Percentiles rank a stretch among this genome's conserved stretches.
phyloP scores from a whole-genome alignment of 306 rosid species.

The Vigna angularis region DNA sequence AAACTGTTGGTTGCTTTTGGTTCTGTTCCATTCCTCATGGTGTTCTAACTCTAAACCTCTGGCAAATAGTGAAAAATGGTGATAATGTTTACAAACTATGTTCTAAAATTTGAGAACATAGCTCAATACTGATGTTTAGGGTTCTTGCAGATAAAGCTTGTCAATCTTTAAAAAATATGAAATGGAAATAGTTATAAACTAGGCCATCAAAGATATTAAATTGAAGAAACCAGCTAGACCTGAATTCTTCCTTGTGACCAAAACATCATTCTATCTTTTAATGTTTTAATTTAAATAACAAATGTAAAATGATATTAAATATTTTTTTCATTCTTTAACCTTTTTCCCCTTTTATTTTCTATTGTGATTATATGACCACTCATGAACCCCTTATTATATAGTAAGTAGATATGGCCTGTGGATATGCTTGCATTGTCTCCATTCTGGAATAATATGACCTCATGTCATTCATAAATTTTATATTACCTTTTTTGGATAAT shows the following conservation, averaged over 20 bases:
- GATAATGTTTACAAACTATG: background rate
- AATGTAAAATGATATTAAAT: background rate
- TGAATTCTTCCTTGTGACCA: background rate
- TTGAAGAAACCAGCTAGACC: background rate
- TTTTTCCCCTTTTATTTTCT: background rate
- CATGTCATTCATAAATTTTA: background rate
- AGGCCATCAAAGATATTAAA: background rate
- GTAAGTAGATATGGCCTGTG: background rate
- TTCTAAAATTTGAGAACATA: background rate
- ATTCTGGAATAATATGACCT: background rate
- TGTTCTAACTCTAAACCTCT: background rate
- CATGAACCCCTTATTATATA: background rate
- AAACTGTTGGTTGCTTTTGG: background rate
- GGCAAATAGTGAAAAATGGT: background rate
- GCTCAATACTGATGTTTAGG: background rate
- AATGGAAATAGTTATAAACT: background rate
- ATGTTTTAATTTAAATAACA: slow-evolving; percentile 1
- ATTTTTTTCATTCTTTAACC: background rate
- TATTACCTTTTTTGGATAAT: background rate
- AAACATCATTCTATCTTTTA: background rate
- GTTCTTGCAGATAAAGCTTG: background rate
- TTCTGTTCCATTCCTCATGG: background rate
- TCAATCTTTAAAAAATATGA: background rate
- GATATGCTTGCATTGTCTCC: slow-evolving; percentile 1
- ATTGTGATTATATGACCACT: background rate